Conservation (phyloP, 352 stramenopile species). For the Phytophthora boehmeriae region DNA sequence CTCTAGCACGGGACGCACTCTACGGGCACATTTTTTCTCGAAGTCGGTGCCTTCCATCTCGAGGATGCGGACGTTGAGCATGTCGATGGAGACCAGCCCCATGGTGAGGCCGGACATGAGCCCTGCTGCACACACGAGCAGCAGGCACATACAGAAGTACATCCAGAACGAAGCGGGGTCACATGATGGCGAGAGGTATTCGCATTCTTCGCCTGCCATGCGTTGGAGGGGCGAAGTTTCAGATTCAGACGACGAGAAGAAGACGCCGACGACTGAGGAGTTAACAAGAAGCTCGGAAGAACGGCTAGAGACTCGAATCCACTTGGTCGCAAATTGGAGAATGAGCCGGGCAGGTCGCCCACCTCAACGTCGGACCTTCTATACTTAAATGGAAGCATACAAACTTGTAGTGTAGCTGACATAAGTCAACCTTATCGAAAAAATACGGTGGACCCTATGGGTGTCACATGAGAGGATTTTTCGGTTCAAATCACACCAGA, state of each 20-base stretch:
- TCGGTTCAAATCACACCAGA: too few species aligned
- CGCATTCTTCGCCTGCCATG: conserved; percentile 46
- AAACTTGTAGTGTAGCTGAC: too few species aligned
- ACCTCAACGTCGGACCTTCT: too few species aligned
- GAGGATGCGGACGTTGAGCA: conserved; percentile 82
- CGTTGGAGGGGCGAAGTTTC: conserved; percentile 13
- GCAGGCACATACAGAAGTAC: conserved; percentile 49
- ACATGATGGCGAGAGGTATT: conserved; percentile 72
- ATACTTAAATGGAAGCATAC: background rate
- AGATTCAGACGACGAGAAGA: conserved; percentile 5
- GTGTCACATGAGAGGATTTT: too few species aligned
- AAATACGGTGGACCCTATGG: too few species aligned
- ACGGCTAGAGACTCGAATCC: background rate
- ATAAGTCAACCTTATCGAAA: too few species aligned
- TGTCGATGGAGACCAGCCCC: conserved; percentile 77
- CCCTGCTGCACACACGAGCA: conserved; percentile 58
- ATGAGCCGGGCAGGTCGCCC: background rate
- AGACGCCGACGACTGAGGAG: background rate
- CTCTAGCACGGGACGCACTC: conserved; percentile 89
- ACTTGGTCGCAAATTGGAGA: conserved; percentile 3
- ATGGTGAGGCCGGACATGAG: conserved; percentile 84
- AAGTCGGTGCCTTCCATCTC: conserved; percentile 69
- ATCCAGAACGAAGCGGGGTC: conserved; percentile 68
- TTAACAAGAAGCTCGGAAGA: background rate
- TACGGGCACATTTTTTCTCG: conserved; percentile 77